Percentiles rank a stretch among this genome's conserved stretches.
Evolutionary conservation across 2,329 filamentous ascomycete genomes (phyloP).

Genomic region (Pestalotiopsis sp.): DNA sequence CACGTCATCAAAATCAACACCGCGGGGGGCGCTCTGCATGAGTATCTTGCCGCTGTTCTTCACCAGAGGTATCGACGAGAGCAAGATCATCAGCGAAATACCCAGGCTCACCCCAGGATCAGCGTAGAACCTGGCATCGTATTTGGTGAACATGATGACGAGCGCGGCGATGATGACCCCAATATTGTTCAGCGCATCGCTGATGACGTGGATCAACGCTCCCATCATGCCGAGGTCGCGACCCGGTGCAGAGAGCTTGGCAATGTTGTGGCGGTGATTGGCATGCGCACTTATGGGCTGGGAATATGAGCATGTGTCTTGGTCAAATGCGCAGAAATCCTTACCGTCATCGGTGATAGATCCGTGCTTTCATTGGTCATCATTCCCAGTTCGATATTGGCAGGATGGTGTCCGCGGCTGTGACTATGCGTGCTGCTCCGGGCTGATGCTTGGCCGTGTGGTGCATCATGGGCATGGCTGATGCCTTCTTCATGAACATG

Average conservation of each 20-base stretch:
- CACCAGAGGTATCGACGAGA: constrained; percentile 64
- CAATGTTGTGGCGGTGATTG: constrained; percentile 50
- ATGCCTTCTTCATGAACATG: constrained; percentile 18
- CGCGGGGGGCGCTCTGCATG: constrained; percentile 65
- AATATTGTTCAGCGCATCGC: constrained; percentile 76
- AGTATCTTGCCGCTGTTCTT: constrained; percentile 66
- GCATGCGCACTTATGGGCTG: constrained; percentile 42
- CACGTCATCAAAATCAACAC: constrained; percentile 63
- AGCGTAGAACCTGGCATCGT: constrained; percentile 65
- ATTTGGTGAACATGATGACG: constrained; percentile 67
- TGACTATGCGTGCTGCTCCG: background rate
- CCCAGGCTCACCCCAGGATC: constrained; percentile 71
- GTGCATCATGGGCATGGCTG: constrained; percentile 28
- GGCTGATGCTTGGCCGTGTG: constrained; percentile 19
- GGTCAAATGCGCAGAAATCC: background rate
- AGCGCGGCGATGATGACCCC: constrained; percentile 72
- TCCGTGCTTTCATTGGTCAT: constrained; percentile 24
- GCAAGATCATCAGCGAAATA: constrained; percentile 73
- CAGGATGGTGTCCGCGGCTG: constrained; percentile 9
- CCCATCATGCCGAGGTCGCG: constrained; percentile 73
- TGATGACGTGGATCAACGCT: constrained; percentile 70
- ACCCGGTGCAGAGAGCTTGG: constrained; percentile 35
- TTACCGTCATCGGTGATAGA: constrained; percentile 26
- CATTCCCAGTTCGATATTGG: constrained; percentile 28
- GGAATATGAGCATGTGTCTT: background rate